Evolutionary conservation across 768 basidiomycete species (phyloP).

Genomic region (Macrolepiota albuminosa): DNA sequence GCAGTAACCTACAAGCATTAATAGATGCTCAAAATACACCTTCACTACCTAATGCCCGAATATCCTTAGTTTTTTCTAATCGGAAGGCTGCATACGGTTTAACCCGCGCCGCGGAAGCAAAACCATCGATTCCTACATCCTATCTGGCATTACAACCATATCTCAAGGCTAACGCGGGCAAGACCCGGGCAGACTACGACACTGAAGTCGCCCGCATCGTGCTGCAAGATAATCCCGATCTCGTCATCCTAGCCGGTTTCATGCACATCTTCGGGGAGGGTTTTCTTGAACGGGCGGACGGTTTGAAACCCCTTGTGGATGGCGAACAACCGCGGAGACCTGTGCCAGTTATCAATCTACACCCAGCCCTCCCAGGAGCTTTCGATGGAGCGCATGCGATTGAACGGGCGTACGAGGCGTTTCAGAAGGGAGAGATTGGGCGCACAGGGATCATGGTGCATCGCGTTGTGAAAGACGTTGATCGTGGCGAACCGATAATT

Average conservation of each 20-base stretch:
- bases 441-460: conserved; percentile 91
- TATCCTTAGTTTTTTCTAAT: conserved; percentile 87
- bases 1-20: conserved; percentile 94
- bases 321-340: conserved; percentile 27
- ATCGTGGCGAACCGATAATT: conserved; percentile 84
- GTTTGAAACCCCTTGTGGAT: conserved; percentile 29
- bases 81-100: conserved; percentile 89
- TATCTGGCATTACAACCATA: conserved; percentile 85
- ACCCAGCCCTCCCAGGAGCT: conserved; percentile 93
- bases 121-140: conserved; percentile 76
- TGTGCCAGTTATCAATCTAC: conserved; percentile 91
- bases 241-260: conserved; percentile 96
- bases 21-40: conserved; percentile 81
- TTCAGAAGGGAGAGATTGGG: conserved; percentile 73
- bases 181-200: conserved; percentile 84
- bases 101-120: conserved; percentile 63
- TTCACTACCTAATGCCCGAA: conserved; percentile 63
- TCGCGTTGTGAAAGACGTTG: conserved; percentile 88
- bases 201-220: conserved; percentile 70
- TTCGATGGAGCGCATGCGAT: conserved; percentile 96
- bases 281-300: conserved; percentile 68
- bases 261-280: conserved; percentile 91
- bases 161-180: conserved; percentile 65
- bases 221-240: conserved; percentile 60
- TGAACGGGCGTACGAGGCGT: conserved; percentile 85